Evolutionary conservation across 306 rosid species (phyloP), one percentile per base, ranked within the genome.

Genomic region (Astragalus glycyphyllos): DNA sequence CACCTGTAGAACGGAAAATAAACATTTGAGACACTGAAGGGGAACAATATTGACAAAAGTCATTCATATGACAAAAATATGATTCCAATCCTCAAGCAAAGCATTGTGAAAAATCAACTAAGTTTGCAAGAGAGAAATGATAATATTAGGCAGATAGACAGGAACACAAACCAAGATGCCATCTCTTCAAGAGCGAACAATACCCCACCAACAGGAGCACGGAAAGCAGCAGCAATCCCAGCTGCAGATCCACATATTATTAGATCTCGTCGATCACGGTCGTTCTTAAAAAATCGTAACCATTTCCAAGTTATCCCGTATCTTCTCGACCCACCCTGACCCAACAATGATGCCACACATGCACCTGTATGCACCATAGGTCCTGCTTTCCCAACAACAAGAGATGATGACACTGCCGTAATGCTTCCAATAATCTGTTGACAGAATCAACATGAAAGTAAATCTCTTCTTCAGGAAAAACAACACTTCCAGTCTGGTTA

Each of bases 321-420:
- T 81, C 81, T 82, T 74, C 81, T 86, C 12, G 96, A 91, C 45
- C 99, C 96, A 58, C 96, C 97, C 81, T 85, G 97, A 46, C 96
- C 86, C 50, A 95, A 73, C 82, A 95, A 74, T 16, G 97, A 79
- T 11, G 96, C 99, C 67, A 95, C 77, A 65, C 96, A 91, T 12
- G 99, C 97, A 41, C 97, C 97, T n/a, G 92, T 91, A 53, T 94
- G 97, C 69, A 94, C 88, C 99, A 94, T 87, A 8, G 99, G 99
- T 69, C 99, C 99, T 40, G 99, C 97, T 80, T 91, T 94, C 70
- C 99, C 99, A 14, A 94, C 76, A 31, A 77, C 75, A 68, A 94
- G 88, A 16, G 99, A 94, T 7, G 96, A 80, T 10, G 99, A 94
- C 65, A 89, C 99, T 0, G 96, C 96, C 5, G 99, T 73, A 62